Conservation (phyloP, 352 stramenopile genomes). For the Aphanomyces stellatus region DNA sequence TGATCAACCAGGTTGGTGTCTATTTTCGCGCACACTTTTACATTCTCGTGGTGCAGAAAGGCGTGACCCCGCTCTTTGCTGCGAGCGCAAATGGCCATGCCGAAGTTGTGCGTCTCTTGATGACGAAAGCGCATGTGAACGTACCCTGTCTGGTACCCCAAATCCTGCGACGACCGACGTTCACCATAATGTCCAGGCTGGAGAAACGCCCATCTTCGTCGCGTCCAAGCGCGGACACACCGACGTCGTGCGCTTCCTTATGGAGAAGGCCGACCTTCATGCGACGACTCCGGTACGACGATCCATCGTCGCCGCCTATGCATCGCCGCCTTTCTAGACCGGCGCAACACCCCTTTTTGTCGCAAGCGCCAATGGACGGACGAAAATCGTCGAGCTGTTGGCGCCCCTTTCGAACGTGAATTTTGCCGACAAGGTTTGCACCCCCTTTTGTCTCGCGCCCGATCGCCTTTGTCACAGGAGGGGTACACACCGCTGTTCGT, state of each 20-base stretch:
- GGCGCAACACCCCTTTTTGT: conserved; percentile 21
- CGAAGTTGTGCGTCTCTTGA: not conserved
- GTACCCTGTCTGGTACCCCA: not conserved
- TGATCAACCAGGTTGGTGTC: not conserved
- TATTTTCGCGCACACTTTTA: too few species aligned
- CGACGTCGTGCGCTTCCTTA: conserved; percentile 33
- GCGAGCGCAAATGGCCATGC: not conserved
- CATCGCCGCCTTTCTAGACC: conserved; percentile 25
- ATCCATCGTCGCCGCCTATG: not conserved
- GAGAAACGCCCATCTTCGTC: not conserved
- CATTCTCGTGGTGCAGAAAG: too few species aligned
- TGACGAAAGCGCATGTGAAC: not conserved
- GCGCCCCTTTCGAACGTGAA: not conserved
- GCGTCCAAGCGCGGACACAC: not conserved
- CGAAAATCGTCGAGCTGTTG: not conserved
- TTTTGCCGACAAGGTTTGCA: not conserved
- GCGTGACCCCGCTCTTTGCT: not conserved
- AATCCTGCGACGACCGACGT: too few species aligned
- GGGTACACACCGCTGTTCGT: not conserved
- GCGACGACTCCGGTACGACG: conserved; percentile 46
- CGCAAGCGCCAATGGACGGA: not conserved
- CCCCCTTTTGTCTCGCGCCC: too few species aligned
- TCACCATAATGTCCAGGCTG: not conserved
- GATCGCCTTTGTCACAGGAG: too few species aligned
- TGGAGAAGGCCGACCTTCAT: conserved; percentile 68